phyloP scores from a whole-genome alignment of 2,329 filamentous ascomycete species.

The Talaromyces sp. region DNA sequence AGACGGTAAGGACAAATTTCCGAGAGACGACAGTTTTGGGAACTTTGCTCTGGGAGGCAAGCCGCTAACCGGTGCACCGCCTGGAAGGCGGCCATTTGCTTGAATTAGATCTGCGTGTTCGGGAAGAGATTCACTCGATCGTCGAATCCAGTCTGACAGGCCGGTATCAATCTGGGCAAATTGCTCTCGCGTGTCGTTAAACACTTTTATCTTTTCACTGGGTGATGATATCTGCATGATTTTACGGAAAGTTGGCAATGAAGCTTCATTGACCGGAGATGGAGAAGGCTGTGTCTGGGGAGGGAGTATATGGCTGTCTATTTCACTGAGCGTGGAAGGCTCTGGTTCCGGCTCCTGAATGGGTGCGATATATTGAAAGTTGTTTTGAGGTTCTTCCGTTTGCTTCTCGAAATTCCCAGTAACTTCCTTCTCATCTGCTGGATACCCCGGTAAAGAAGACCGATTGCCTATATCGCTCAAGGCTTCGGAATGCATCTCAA shows the following conservation, averaged over 20 bases:
- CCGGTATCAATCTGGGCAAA: constrained; percentile 71
- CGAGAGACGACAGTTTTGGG: constrained; percentile 35
- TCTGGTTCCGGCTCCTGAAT: not conserved
- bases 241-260: constrained; percentile 63
- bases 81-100: constrained; percentile 30
- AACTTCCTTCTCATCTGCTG: not conserved
- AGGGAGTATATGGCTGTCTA: not conserved
- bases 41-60: constrained; percentile 35
- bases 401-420: not conserved
- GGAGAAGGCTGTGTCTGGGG: not conserved
- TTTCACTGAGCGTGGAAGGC: constrained; percentile 13
- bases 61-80: constrained; percentile 24
- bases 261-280: constrained; percentile 27
- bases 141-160: constrained; percentile 56
- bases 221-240: constrained; percentile 66
- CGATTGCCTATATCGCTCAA: not conserved
- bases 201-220: constrained; percentile 66
- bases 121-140: constrained; percentile 47
- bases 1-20: constrained; percentile 24
- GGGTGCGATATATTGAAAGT: constrained; percentile 11
- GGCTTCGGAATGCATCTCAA: not conserved
- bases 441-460: not conserved
- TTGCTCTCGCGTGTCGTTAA: constrained; percentile 64
- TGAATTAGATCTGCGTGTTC: constrained; percentile 47
- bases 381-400: constrained; percentile 10